Base-by-base conservation (phyloP, 225 moss, liverwort and hornwort genomes). In the Antitrichia curtipendula region DNA sequence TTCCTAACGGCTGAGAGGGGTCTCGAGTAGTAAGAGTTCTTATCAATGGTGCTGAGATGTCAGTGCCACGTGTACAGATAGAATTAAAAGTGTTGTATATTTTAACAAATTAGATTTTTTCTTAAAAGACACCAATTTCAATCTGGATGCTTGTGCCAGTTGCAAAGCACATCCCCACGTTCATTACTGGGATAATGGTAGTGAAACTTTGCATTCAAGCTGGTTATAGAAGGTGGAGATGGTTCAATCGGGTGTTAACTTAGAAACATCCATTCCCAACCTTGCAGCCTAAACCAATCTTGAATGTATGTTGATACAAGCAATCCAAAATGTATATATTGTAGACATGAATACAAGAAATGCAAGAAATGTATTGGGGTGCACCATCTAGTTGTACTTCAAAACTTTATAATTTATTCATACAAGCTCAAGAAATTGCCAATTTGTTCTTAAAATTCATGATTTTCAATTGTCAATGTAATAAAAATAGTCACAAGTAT, bases 351-450 rank as follows among this genome's bases (percentile, higher is more conserved):
- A n/a, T n/a, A n/a, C n/a, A n/a, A n/a, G n/a, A n/a, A 14, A n/a
- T 76, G 13, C 2, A 53, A 0, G 9, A 53, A n/a, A 54, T 0
- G 0, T 53, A 25, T 16, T 54, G 0, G 3, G 22, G 14, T 52
- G 36, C 16, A 16, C 1, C 13, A 27, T 77, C 4, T 10, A n/a
- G 3, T n/a, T n/a, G 4, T n/a, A 56, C 27, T 56, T 56, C 16
- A 38, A 25, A 38, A 54, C 16, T n/a, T 38, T 38, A 7, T 56
- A 38, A 16, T 7, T 38, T 38, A 24, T 24, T n/a, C n/a, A 24
- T 22, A 24, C 0, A n/a, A 0, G 4, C n/a, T 76, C 14, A 53
- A 76, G 9, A 15, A 54, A 54, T 24, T 9, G 25, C 0, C 24
- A 24, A 15, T 73, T 29, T 27, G 10, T 18, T 45, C 6, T 73